These are phyloP conservation scores for Chondrostereum purpureum DNA, from an alignment of 1,284 basidiomycete genomes.

Conservation along the genomic window DNA sequence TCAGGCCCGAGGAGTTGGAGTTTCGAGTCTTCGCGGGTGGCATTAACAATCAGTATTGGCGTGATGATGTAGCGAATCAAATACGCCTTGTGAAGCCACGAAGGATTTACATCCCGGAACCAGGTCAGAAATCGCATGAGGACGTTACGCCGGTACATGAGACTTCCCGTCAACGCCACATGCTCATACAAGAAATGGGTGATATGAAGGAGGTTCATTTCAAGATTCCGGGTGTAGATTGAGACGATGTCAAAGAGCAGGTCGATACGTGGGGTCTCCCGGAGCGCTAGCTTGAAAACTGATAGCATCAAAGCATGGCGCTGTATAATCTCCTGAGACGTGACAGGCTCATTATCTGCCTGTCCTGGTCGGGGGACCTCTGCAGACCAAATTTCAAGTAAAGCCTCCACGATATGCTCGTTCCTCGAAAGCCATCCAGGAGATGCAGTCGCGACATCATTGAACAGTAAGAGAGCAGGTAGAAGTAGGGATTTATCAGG, in stretches of 20 bases:
- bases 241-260: conserved; percentile 86
- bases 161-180: conserved; percentile 63
- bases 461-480: conserved; percentile 71
- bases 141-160: conserved; percentile 74
- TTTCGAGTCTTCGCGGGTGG: conserved; percentile 44
- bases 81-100: conserved; percentile 79
- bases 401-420: conserved; percentile 55
- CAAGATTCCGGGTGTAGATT: conserved; percentile 76
- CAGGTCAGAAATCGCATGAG: conserved; percentile 82
- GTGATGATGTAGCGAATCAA: conserved; percentile 87
- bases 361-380: conserved; percentile 43
- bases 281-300: conserved; percentile 71
- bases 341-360: conserved; percentile 38
- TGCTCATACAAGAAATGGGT: conserved; percentile 87
- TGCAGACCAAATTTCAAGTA: conserved; percentile 70
- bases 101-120: conserved; percentile 65
- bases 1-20: conserved; percentile 64
- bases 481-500: conserved; percentile 49
- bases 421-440: conserved; percentile 73
- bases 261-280: conserved; percentile 72
- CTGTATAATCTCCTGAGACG: conserved; percentile 49
- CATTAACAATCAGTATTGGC: conserved; percentile 81
- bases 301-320: conserved; percentile 68
- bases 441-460: conserved; percentile 66
- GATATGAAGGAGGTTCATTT: conserved; percentile 78